Evolutionary conservation across 208 protist species (phyloP).

Genomic region (Leishmania tarentolae): DNA sequence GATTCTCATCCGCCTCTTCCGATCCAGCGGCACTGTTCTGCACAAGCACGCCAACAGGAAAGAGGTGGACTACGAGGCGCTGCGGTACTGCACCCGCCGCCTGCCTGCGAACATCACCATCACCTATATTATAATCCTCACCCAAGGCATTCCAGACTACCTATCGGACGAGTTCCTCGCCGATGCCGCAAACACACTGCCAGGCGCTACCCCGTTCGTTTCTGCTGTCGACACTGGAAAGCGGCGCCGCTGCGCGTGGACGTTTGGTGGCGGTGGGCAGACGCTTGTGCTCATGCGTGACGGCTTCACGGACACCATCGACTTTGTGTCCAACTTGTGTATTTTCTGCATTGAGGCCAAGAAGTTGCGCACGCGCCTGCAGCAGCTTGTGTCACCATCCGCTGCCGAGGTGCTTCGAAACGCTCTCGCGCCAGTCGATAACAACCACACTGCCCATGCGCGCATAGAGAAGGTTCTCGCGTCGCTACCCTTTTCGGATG

Average conservation of each 20-base stretch:
- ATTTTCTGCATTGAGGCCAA: slow-evolving; percentile 77
- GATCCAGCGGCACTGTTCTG: slow-evolving; percentile 52
- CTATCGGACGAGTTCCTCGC: slow-evolving; percentile 63
- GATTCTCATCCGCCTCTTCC: slow-evolving; percentile 54
- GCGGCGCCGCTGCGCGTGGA: slow-evolving; percentile 70
- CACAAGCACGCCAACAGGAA: slow-evolving; percentile 57
- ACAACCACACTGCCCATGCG: not conserved
- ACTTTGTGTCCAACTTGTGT: slow-evolving; percentile 85
- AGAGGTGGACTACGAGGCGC: slow-evolving; percentile 66
- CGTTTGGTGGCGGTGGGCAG: slow-evolving; percentile 60
- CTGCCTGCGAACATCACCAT: slow-evolving; percentile 68
- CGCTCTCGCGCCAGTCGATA: slow-evolving; percentile 19
- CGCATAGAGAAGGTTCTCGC: slow-evolving; percentile 31
- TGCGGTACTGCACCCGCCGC: slow-evolving; percentile 66
- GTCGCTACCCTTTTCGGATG: slow-evolving; percentile 54
- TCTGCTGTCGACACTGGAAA: slow-evolving; percentile 54
- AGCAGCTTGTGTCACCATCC: slow-evolving; percentile 71
- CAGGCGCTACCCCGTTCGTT: slow-evolving; percentile 17
- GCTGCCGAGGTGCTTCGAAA: slow-evolving; percentile 68
- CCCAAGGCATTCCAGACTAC: slow-evolving; percentile 52
- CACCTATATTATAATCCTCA: slow-evolving; percentile 70
- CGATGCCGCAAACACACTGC: slow-evolving; percentile 34
- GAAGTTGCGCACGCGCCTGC: slow-evolving; percentile 70
- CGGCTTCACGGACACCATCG: slow-evolving; percentile 84
- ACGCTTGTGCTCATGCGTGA: slow-evolving; percentile 86